phyloP scores from a whole-genome alignment of 305 asterid genomes.

The Plantago rigida region DNA sequence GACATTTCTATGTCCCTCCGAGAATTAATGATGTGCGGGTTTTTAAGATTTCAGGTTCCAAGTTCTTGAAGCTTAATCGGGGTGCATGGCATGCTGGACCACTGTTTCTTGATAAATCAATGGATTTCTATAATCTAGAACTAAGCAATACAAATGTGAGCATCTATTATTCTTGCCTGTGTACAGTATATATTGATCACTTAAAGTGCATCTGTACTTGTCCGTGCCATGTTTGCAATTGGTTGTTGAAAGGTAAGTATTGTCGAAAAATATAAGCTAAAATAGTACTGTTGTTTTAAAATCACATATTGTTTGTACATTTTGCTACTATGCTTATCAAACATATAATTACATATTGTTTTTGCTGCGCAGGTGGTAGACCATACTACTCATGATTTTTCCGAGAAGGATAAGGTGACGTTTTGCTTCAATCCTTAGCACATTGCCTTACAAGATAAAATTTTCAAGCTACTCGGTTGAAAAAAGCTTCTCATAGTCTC shows the following conservation, averaged over 20 bases:
- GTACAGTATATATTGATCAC: too few relatives aligned
- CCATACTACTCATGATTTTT: slow-evolving; percentile 55
- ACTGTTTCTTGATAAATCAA: slow-evolving; percentile 40
- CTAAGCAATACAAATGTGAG: slow-evolving; percentile 74
- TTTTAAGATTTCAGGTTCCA: slow-evolving; percentile 71
- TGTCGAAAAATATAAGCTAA: neutral
- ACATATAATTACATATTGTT: slow-evolving; percentile 1
- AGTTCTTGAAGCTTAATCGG: slow-evolving; percentile 55
- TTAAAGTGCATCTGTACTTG: too few relatives aligned
- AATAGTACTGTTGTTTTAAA: too few relatives aligned
- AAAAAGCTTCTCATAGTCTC: neutral
- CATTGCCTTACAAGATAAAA: neutral
- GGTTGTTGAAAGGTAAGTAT: neutral
- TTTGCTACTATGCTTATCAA: neutral
- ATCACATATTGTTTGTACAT: neutral
- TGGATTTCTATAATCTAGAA: slow-evolving; percentile 82
- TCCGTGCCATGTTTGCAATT: too few relatives aligned
- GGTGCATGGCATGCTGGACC: slow-evolving; percentile 98
- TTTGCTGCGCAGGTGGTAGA: slow-evolving; percentile 55
- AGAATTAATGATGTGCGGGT: slow-evolving; percentile 50
- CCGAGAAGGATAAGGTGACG: slow-evolving; percentile 32
- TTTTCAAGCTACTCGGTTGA: neutral
- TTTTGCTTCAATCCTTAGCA: slow-evolving; percentile 41
- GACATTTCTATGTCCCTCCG: slow-evolving; percentile 62
- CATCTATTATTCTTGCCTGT: slow-evolving; percentile 5